Base-by-base conservation (phyloP, 208 protist species). In the Herpetomonas samuelpessoai region DNA sequence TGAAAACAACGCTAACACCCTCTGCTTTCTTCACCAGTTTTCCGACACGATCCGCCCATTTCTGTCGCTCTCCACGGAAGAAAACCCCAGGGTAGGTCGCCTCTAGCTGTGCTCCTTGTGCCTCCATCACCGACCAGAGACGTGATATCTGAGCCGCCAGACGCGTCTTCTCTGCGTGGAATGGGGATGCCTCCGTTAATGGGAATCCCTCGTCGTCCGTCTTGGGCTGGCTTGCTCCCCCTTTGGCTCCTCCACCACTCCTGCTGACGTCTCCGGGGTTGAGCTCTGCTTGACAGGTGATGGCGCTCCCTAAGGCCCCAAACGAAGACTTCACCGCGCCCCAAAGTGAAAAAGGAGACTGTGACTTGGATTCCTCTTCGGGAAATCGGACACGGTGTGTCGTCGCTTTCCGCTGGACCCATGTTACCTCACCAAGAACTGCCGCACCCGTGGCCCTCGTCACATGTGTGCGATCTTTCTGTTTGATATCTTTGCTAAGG, bases 1-100 rank as follows among this genome's bases (percentile, higher is more conserved):
- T 71, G 31, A 95, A 95, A 60, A 95, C 78, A 28, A 85, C 71
- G 69, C 85, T 91, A 24, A 88, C 50, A 10, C 71, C 69, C 31
- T 78, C 78, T 14, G 79, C 73, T 41, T 88, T 81, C 22, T 77
- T 71, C 12, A 91, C 64, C 0, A 91, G 29, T 12, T 57, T 70
- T 44, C 68, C 65, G 12, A 86, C 49, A 2, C 73, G 68, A 25
- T 71, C 25, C 6, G 47, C 35, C 78, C 72, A 81, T 48, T 76
- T 76, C 52, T 80, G 55, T 57, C 78, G 82, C 38, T 64, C 60
- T n/a, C 81, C 75, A 29, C 85, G 76, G 52, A 75, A 84, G 60
- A 91, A 95, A 0, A 81, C 38, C 0, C 74, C 78, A 9, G 71
- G 72, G 57, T 86, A 92, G 26, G 74, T 65, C 7, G 44, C 41